phyloP scores from a whole-genome alignment of 768 basidiomycete species.

The Neoboletus magnificus region DNA sequence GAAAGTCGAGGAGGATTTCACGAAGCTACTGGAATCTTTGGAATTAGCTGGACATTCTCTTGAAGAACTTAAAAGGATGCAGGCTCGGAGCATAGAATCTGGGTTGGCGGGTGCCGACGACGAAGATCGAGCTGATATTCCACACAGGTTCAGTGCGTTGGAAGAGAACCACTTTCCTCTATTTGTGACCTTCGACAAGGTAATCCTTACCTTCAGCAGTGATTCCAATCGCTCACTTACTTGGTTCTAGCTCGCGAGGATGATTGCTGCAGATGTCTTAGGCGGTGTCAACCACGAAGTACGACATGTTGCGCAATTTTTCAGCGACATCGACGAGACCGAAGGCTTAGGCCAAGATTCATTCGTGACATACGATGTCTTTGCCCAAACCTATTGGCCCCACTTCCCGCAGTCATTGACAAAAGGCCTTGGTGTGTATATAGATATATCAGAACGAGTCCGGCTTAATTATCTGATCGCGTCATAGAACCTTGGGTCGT shows the following conservation, averaged over 20 bases:
- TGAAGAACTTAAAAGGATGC: slow-evolving; percentile 36
- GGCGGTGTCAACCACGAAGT: slow-evolving; percentile 1
- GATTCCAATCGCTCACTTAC: background rate
- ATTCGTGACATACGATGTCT: slow-evolving; percentile 45
- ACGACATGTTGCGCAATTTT: slow-evolving; percentile 8
- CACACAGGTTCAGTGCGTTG: slow-evolving; percentile 52
- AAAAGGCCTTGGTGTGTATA: slow-evolving; percentile 48
- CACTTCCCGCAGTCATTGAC: slow-evolving; percentile 50
- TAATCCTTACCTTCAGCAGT: slow-evolving; percentile 22
- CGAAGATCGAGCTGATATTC: slow-evolving; percentile 29
- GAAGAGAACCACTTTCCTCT: slow-evolving; percentile 63
- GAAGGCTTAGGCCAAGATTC: slow-evolving; percentile 19
- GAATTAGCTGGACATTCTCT: slow-evolving; percentile 34
- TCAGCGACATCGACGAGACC: slow-evolving; percentile 12
- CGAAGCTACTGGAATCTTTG: slow-evolving; percentile 46
- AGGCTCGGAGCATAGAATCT: slow-evolving; percentile 17
- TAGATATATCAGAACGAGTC: background rate
- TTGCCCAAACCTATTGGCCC: slow-evolving; percentile 54
- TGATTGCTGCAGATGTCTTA: slow-evolving; percentile 26
- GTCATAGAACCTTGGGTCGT: slow-evolving; percentile 56
- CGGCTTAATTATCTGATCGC: background rate
- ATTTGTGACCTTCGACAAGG: slow-evolving; percentile 64
- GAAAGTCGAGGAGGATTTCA: slow-evolving; percentile 71
- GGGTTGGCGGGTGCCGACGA: slow-evolving; percentile 35
- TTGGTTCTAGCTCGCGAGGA: slow-evolving; percentile 19